Base-by-base conservation (phyloP, 2,329 filamentous ascomycete species). In the Beauveria bassiana region DNA sequence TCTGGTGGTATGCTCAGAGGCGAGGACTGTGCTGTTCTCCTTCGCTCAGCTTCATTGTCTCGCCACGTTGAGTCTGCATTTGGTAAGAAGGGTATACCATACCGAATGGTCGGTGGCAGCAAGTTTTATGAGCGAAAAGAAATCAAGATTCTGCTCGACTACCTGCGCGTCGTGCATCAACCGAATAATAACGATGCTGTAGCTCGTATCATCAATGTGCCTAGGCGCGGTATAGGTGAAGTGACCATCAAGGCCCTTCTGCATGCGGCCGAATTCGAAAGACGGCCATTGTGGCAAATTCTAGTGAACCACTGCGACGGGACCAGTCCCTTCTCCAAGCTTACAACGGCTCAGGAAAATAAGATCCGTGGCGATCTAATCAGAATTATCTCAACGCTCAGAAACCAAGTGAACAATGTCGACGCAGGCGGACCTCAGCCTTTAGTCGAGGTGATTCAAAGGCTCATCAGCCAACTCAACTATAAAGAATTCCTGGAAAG, bases 91-190 rank as follows among this genome's bases (percentile, higher is more conserved):
- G 91, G 92, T 1, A 86, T 98, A 46, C 83, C 92, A 0, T 99
- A 98, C 73, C 86, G 86, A 55, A 97, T 98, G 93, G 87, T 98
- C 57, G 93, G 85, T 43, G 93, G 95, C 2, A 85, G 86, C 64
- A 89, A 90, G 62, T 99, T 99, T 72, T 98, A 96, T 69, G 95
- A 99, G 67, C 86, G 95, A 57, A 83, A 86, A 3, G 93, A 99
- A 71, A 88, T 98, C 70, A 96, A 95, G 72, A 81, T 91, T 7
- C 72, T 98, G 0, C 75, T 98, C 4, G 92, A 97, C 71, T 98
- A 99, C 71, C 79, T 98, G 16, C 85, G 92, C 38, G 88, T 96
- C 3, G 86, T 97, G 38, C 85, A 90, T 68, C 89, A 96, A 64
- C 90, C 92, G 1, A 83, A 90, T 51, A 93, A 96, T 70, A 96